Base-by-base conservation (phyloP, 345 rosid genomes). In the Clausena lansium region DNA sequence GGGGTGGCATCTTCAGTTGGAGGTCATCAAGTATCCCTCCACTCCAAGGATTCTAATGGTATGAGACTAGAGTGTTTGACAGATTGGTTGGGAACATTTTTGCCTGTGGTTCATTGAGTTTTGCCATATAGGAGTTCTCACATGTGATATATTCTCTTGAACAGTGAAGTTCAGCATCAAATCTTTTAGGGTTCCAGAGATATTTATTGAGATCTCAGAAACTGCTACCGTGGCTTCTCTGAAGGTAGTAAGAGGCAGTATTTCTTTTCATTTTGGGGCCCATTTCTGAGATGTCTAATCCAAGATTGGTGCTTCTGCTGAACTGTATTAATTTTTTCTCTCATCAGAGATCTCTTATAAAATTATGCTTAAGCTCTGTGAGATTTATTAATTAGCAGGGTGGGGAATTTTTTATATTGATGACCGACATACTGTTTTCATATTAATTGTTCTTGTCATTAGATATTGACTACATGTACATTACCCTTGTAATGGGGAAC, bases 131-230 rank as follows among this genome's bases (percentile, higher is more conserved):
- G 8, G 32, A 35, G 77, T 77, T 79, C 79, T 89, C 68, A 85
- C 76, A 58, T 66, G 28, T 70, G 58, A 54, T 54, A 54, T 77
- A 47, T 79, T 81, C 76, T 82, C 64, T 81, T 81, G 39, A 79
- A 67, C 99, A 97, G 99, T 97, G 67, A 94, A 92, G 86, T 85
- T 97, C 68, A 89, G 93, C 89, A 94, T 97, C 28, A 93, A 93
- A 84, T 94, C 98, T 67, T 84, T 97, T 81, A 91, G 80, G 84
- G 83, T 97, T 68, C 99, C 99, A 0, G 98, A 97, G 88, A 95
- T 94, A 78, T 84, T 85, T 32, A 78, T 97, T 74, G 98, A 94
- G 86, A 93, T 94, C 72, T 95, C 99, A 36, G 93, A 94, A 85
- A 90, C 86, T 57, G 88, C 92, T 39, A 94, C 98, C 19, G 86